Evolutionary conservation across 768 basidiomycete genomes (phyloP).

Genomic region (Lentinula guzmanii): DNA sequence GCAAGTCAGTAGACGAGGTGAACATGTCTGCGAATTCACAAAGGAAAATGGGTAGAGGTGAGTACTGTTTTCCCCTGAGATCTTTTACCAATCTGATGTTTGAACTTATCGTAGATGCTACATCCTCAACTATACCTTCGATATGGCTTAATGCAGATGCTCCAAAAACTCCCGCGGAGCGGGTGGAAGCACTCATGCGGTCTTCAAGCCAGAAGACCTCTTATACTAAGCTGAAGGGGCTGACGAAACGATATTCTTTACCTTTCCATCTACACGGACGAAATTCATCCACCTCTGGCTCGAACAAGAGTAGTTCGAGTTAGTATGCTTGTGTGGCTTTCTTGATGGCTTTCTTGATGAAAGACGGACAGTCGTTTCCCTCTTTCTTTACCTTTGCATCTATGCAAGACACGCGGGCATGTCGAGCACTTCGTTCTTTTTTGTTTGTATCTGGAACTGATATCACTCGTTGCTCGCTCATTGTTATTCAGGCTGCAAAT

Average conservation of each 20-base stretch:
- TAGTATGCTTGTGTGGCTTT: not conserved
- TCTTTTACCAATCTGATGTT: not conserved
- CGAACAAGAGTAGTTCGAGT: not conserved
- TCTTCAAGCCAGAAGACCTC: not conserved
- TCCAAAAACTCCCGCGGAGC: slow-evolving; percentile 1
- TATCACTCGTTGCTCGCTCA: not conserved
- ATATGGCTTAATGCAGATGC: slow-evolving; percentile 7
- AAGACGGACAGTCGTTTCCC: not conserved
- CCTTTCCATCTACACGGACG: slow-evolving; percentile 1
- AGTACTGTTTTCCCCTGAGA: not conserved
- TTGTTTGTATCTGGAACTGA: not conserved
- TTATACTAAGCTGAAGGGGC: not conserved
- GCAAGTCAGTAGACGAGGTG: slow-evolving; percentile 2
- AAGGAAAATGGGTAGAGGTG: slow-evolving; percentile 2
- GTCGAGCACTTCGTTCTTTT: not conserved
- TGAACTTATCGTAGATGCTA: not conserved
- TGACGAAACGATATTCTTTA: slow-evolving; percentile 2
- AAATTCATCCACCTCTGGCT: not conserved
- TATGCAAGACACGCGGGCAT: not conserved
- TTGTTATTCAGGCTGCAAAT: not conserved
- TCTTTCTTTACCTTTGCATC: not conserved
- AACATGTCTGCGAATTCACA: not conserved
- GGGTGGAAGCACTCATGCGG: slow-evolving; percentile 4
- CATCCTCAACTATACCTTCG: slow-evolving; percentile 1
- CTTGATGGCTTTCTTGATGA: not conserved